Evolutionary conservation across 1,284 basidiomycete genomes (phyloP), one percentile per base, ranked within the genome.

Genomic region (Cutaneotrichosporon dermatis): DNA sequence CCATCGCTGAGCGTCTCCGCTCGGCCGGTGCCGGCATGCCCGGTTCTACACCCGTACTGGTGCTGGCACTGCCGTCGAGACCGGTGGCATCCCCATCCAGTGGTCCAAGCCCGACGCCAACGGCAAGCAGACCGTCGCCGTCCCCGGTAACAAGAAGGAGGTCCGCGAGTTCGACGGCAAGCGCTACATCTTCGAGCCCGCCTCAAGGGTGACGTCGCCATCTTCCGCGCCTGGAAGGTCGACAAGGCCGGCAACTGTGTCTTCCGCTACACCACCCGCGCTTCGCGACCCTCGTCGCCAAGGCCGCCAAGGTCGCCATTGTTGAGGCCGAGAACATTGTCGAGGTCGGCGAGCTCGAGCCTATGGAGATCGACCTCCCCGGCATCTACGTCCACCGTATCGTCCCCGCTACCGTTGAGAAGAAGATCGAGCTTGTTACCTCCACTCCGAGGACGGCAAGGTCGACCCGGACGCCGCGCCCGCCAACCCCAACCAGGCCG

Each of bases 31-130:
- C 92, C 25, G 95, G 95, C 58, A 94, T 96, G 68, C 95, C 95
- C 6, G 94, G 91, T 94, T 99, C 82, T 99, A 84, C 80, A 98
- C 93, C 4, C 90, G 93, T 4, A 96, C 93, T 3, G 95, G 94
- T 48, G 89, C 89, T 13, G 73, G 74, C 41, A 93, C 90, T n/a
- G 87, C 88, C 6, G 84, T 92, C 11, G 90, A 93, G 66, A 74
- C 73, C 7, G 79, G 82, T 61, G 76, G 88, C 13, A 92, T 93
- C 70, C 89, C 90, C 37, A 69, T 69, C 55, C 54, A 62, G 45
- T 71, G 66, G 55, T 72, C 73, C 15, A 64, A 66, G 59, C 63
- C 67, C 36, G 68, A 66, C 58, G 65, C 63, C 39, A 63, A 68
- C 12, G 71, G 69, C 49, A 73, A 77, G 60, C 74, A 76, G 63